phyloP scores from a whole-genome alignment of 2,329 filamentous ascomycete genomes.

The Xenosphaeropsis pyriputrescens region DNA sequence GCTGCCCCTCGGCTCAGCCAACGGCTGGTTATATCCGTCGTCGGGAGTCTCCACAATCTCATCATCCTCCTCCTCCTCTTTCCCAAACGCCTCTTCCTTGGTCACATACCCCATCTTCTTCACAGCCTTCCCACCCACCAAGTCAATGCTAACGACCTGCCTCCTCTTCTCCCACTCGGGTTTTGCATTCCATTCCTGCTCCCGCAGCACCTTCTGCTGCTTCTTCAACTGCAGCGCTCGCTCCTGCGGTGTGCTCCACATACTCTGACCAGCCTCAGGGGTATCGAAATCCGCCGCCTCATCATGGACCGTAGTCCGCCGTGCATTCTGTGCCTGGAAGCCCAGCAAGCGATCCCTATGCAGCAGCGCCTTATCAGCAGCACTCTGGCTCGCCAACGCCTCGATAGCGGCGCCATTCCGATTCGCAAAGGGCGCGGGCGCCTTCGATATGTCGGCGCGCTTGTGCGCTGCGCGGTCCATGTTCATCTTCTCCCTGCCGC shows the following conservation, averaged over 20 bases:
- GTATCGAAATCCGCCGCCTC: slow-evolving; percentile 55
- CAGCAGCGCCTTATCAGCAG: slow-evolving; percentile 36
- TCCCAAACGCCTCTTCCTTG: slow-evolving; percentile 9
- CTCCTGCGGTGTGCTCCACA: slow-evolving; percentile 56
- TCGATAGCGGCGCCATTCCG: slow-evolving; percentile 1
- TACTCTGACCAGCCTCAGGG: slow-evolving; percentile 36
- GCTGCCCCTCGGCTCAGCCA: slow-evolving; percentile 7
- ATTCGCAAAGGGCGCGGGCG: slow-evolving; percentile 40
- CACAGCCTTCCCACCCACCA: slow-evolving; percentile 45
- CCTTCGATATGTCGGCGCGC: slow-evolving; percentile 47
- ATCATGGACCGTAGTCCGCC: slow-evolving; percentile 53
- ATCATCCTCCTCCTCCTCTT: slow-evolving; percentile 12
- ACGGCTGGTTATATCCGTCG: slow-evolving; percentile 1
- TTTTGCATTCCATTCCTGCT: slow-evolving; percentile 52
- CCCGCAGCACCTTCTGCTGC: slow-evolving; percentile 52
- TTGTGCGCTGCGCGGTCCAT: slow-evolving; percentile 60
- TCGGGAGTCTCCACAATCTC: slow-evolving; percentile 6
- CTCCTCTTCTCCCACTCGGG: slow-evolving; percentile 60
- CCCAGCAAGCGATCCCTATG: slow-evolving; percentile 51
- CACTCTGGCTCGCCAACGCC: slow-evolving; percentile 6
- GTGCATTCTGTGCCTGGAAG: slow-evolving; percentile 57
- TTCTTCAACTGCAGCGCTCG: slow-evolving; percentile 53
- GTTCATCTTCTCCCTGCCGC: slow-evolving; percentile 75
- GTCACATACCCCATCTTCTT: slow-evolving; percentile 13
- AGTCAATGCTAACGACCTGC: slow-evolving; percentile 54